phyloP scores from a whole-genome alignment of 441 rosid species.

The Erodium trifolium region DNA sequence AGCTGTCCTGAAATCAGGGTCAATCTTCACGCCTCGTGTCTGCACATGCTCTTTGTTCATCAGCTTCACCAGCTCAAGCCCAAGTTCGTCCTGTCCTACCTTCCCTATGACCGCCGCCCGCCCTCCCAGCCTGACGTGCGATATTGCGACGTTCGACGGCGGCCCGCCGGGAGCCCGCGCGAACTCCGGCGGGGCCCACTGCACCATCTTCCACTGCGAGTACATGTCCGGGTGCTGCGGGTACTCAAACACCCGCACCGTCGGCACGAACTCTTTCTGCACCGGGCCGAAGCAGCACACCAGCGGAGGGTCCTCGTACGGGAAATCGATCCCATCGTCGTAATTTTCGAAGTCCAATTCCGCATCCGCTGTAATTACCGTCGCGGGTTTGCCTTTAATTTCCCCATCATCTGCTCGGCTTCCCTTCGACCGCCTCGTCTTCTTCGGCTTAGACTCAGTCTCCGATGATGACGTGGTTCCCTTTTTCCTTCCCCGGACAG shows the following conservation, averaged over 20 bases:
- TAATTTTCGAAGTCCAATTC: conserved; percentile 18
- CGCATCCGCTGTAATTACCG: neutral
- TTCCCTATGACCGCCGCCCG: conserved; percentile 70
- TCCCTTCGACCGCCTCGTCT: too few relatives aligned
- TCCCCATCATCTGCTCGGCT: too few relatives aligned
- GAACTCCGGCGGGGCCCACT: conserved; percentile 82
- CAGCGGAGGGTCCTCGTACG: conserved; percentile 64
- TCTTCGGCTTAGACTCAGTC: too few relatives aligned
- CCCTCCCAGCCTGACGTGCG: conserved; percentile 56
- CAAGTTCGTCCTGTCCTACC: conserved; percentile 48
- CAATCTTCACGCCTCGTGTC: conserved; percentile 66
- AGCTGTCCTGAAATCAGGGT: conserved; percentile 46
- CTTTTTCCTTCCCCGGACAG: too few relatives aligned
- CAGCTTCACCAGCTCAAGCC: conserved; percentile 59
- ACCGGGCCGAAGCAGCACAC: conserved; percentile 86
- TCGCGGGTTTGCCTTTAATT: too few relatives aligned
- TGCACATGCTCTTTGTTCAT: conserved; percentile 84
- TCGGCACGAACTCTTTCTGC: conserved; percentile 72
- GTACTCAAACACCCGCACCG: conserved; percentile 63
- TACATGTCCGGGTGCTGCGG: conserved; percentile 79
- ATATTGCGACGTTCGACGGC: conserved; percentile 54
- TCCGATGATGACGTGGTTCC: too few relatives aligned
- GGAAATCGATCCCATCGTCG: conserved; percentile 27
- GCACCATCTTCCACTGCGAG: conserved; percentile 86
- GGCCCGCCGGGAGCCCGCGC: conserved; percentile 57